These are phyloP conservation scores for Ceratocystis harringtonii DNA, from an alignment of 2,329 filamentous ascomycete genomes.

Conservation along the genomic window DNA sequence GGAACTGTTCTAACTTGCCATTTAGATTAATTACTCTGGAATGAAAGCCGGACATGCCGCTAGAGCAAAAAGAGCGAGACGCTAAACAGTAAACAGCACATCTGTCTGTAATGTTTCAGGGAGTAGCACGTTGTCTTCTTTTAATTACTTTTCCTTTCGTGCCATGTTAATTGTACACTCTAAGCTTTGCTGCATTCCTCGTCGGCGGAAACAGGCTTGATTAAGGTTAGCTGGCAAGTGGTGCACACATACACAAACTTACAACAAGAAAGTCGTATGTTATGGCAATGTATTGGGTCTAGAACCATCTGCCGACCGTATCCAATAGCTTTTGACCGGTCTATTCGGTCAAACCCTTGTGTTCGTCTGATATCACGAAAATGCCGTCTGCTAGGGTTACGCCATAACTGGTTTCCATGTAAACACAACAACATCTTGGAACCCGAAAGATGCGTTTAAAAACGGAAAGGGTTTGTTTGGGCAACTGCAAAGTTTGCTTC, in stretches of 20 bases:
- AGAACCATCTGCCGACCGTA: neutral
- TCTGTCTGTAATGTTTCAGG: no score
- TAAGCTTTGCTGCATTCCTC: neutral
- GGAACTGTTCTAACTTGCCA: no score
- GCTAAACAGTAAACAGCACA: no score
- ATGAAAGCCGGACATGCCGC: neutral
- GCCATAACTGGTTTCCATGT: neutral
- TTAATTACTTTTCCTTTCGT: neutral
- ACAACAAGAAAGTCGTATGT: neutral
- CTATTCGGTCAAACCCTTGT: neutral
- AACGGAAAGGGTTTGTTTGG: neutral
- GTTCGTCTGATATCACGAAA: neutral
- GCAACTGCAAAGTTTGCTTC: neutral
- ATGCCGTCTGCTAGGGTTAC: neutral
- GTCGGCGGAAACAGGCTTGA: neutral
- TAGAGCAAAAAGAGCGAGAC: neutral
- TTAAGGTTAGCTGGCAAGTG: no score
- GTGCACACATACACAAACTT: neutral
- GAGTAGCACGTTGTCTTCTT: neutral
- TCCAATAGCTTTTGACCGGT: neutral
- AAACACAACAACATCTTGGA: neutral
- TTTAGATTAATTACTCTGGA: neutral
- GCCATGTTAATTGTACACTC: neutral
- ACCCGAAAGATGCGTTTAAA: neutral
- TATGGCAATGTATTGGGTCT: no score